Evolutionary conservation across 306 rosid genomes (phyloP).

Genomic region (Trichosanthes cucumerina): DNA sequence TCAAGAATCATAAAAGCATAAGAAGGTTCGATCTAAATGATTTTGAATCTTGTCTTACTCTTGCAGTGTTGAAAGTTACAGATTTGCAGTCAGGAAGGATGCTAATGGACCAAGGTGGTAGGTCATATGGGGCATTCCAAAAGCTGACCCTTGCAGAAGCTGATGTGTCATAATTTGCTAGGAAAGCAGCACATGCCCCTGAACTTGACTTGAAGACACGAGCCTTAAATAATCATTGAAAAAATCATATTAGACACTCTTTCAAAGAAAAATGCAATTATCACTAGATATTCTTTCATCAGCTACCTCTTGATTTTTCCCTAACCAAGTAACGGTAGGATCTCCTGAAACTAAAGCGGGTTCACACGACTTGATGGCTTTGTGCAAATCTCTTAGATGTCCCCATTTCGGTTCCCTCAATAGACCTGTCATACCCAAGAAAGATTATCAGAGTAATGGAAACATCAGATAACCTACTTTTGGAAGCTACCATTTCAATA

Average conservation of each 20-base stretch:
- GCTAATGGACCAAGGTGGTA: constrained; percentile 91
- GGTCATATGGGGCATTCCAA: constrained; percentile 43
- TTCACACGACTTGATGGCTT: constrained; percentile 65
- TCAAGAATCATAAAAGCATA: background rate
- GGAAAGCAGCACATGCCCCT: constrained; percentile 72
- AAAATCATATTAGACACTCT: background rate
- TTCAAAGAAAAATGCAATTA: background rate
- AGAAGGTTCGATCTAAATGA: background rate
- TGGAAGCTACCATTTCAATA: background rate
- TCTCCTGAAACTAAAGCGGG: constrained; percentile 56
- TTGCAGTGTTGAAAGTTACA: constrained; percentile 73
- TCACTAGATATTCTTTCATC: constrained; percentile 2
- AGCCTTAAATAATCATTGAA: constrained; percentile 31
- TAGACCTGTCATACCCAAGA: constrained; percentile 39
- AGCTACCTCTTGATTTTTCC: constrained; percentile 59
- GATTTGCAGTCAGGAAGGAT: constrained; percentile 91
- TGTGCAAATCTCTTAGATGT: constrained; percentile 76
- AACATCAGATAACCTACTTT: background rate
- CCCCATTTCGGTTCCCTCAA: constrained; percentile 82
- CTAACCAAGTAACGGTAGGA: constrained; percentile 51
- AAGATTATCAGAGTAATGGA: constrained; percentile 14
- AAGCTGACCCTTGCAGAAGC: constrained; percentile 41
- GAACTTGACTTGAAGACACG: constrained; percentile 53
- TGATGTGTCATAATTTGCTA: constrained; percentile 57
- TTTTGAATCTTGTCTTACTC: constrained; percentile 28